Evolutionary conservation across 176 grass and related monocot genomes (phyloP).

Genomic region (Panicum miliaceum): DNA sequence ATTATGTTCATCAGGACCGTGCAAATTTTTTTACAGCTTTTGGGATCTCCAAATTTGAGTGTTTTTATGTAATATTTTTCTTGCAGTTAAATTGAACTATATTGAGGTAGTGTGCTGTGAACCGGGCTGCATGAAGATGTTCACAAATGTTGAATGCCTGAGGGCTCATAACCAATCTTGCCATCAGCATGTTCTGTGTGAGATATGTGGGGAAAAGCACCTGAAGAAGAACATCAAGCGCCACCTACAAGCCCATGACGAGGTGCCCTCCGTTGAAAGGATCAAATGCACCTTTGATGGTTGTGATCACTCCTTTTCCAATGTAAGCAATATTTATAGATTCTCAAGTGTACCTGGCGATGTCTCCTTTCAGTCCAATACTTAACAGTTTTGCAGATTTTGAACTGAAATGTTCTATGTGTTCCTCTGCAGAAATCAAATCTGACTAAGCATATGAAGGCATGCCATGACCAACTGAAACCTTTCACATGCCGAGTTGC

Average conservation of each 20-base stretch:
- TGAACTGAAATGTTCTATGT: background rate
- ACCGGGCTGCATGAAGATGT: slow-evolving; percentile 67
- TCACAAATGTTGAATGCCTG: slow-evolving; percentile 62
- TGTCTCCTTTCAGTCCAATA: background rate
- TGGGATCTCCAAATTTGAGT: background rate
- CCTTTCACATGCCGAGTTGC: slow-evolving; percentile 38
- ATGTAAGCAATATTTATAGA: slow-evolving; percentile 44
- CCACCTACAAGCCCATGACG: slow-evolving; percentile 42
- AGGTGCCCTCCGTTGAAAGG: slow-evolving; percentile 33
- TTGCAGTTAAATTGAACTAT: slow-evolving; percentile 64
- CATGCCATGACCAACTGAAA: slow-evolving; percentile 45
- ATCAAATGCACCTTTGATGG: slow-evolving; percentile 49
- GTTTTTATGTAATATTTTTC: slow-evolving; percentile 9
- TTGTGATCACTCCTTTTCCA: slow-evolving; percentile 62
- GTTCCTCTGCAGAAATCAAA: slow-evolving; percentile 63
- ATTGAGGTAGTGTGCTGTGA: slow-evolving; percentile 68
- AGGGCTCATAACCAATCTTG: slow-evolving; percentile 58
- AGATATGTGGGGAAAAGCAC: slow-evolving; percentile 57
- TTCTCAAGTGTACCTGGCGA: background rate
- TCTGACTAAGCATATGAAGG: slow-evolving; percentile 58
- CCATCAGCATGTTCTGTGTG: slow-evolving; percentile 57
- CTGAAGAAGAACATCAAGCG: slow-evolving; percentile 75
- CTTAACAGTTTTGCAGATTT: background rate
- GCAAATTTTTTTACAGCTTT: background rate
- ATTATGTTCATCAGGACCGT: background rate